phyloP scores from a whole-genome alignment of 2,329 filamentous ascomycete genomes.

The Epichloe brachyelytri region DNA sequence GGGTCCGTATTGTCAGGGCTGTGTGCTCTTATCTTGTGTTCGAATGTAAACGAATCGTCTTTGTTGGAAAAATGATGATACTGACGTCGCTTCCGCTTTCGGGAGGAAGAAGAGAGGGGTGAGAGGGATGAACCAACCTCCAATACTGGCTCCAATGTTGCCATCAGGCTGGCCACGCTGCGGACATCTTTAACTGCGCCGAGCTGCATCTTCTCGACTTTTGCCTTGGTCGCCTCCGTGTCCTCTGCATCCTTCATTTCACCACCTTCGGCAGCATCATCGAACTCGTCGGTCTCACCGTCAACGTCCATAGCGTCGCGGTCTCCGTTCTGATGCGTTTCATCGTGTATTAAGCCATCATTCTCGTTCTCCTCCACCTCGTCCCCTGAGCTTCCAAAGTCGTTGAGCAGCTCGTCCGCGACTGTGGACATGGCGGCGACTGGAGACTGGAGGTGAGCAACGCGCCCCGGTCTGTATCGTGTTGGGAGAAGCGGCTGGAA shows the following conservation, averaged over 20 bases:
- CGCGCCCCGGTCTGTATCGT: neutral
- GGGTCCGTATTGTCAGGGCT: slow-evolving; percentile 54
- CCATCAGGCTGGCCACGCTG: slow-evolving; percentile 69
- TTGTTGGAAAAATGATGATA: slow-evolving; percentile 3
- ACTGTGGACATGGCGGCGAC: slow-evolving; percentile 63
- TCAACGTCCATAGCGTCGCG: slow-evolving; percentile 44
- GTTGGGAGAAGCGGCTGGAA: neutral
- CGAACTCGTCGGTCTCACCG: slow-evolving; percentile 28
- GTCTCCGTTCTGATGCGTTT: slow-evolving; percentile 24
- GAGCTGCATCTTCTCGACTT: slow-evolving; percentile 73
- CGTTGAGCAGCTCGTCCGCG: slow-evolving; percentile 83
- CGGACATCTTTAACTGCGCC: slow-evolving; percentile 63
- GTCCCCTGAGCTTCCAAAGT: slow-evolving; percentile 52
- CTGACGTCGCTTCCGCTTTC: slow-evolving; percentile 10
- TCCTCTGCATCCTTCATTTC: slow-evolving; percentile 41
- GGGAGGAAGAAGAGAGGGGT: slow-evolving; percentile 8
- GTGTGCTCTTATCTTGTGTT: slow-evolving; percentile 29
- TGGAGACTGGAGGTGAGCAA: neutral
- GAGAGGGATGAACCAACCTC: slow-evolving; percentile 46
- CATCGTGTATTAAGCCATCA: slow-evolving; percentile 31
- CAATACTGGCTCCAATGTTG: slow-evolving; percentile 65
- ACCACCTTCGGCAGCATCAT: slow-evolving; percentile 47
- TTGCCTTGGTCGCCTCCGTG: slow-evolving; percentile 59
- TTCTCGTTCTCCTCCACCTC: slow-evolving; percentile 54
- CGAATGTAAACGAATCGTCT: slow-evolving; percentile 48